Conservation (phyloP, 2,329 filamentous ascomycete species). For the Fusarium haematococcum region DNA sequence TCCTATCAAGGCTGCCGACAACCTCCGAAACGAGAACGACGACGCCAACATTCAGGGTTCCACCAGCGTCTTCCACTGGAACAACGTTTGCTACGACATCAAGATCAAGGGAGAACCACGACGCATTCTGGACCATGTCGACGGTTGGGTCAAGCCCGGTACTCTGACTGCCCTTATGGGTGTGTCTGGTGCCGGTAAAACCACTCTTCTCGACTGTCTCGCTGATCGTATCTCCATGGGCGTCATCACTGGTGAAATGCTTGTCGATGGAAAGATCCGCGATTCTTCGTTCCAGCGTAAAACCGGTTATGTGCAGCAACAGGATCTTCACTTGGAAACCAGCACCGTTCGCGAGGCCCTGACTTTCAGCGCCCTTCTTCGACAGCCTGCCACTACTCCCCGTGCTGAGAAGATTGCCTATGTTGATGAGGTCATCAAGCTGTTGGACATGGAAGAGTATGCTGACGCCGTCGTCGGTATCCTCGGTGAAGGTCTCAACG, state of each 20-base stretch:
- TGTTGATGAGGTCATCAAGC: slow-evolving; percentile 77
- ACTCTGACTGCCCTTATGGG: slow-evolving; percentile 79
- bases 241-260: slow-evolving; percentile 76
- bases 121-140: slow-evolving; percentile 76
- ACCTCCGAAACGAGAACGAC: slow-evolving; percentile 17
- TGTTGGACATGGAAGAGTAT: slow-evolving; percentile 72
- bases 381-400: slow-evolving; percentile 77
- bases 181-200: slow-evolving; percentile 65
- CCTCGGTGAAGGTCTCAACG: slow-evolving; percentile 67
- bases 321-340: slow-evolving; percentile 63
- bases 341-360: slow-evolving; percentile 71
- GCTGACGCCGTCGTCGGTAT: slow-evolving; percentile 71
- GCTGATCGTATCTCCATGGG: slow-evolving; percentile 80
- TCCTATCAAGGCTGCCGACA: slow-evolving; percentile 37
- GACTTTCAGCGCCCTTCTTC: slow-evolving; percentile 82
- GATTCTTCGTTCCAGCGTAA: slow-evolving; percentile 78
- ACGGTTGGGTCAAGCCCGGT: slow-evolving; percentile 81
- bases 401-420: slow-evolving; percentile 81
- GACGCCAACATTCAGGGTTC: slow-evolving; percentile 41
- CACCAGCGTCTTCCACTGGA: slow-evolving; percentile 73
- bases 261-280: slow-evolving; percentile 75
- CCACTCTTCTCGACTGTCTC: slow-evolving; percentile 72
- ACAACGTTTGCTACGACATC: slow-evolving; percentile 79
- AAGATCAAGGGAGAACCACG: slow-evolving; percentile 74
- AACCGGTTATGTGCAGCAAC: slow-evolving; percentile 77